These are phyloP conservation scores for Diaporthe ilicicola DNA, from an alignment of 2,329 filamentous ascomycete genomes.

Conservation along the genomic window DNA sequence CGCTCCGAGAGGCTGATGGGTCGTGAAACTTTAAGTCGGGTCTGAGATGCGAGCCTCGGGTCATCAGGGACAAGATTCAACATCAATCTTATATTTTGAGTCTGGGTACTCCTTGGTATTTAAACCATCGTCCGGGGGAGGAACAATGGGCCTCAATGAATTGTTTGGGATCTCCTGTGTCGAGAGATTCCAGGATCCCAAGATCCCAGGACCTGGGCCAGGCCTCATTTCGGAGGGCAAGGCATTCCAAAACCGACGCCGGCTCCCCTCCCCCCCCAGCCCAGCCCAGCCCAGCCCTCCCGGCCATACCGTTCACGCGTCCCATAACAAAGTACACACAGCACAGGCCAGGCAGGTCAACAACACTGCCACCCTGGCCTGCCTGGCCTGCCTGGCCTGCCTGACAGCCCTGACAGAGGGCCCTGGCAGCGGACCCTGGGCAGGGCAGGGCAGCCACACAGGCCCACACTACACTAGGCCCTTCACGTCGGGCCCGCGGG, in stretches of 20 bases:
- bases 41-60: background rate
- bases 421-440: no score
- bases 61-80: background rate
- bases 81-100: background rate
- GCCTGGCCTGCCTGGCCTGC: background rate
- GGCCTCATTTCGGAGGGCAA: slow-evolving; percentile 21
- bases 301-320: slow-evolving; percentile 20
- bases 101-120: slow-evolving; percentile 16
- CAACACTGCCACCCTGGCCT: slow-evolving; percentile 10
- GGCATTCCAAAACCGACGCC: slow-evolving; percentile 11
- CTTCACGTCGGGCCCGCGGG: background rate
- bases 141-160: background rate
- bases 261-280: no score
- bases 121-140: slow-evolving; percentile 1
- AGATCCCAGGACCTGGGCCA: slow-evolving; percentile 10
- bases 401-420: background rate
- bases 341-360: background rate
- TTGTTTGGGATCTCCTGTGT: background rate
- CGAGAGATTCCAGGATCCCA: slow-evolving; percentile 15
- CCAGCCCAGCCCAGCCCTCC: background rate
- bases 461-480: background rate
- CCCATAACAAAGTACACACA: background rate
- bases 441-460: no score
- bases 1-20: slow-evolving; percentile 15
- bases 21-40: slow-evolving; percentile 4